phyloP scores from a whole-genome alignment of 2,329 filamentous ascomycete species.

The Xylaria sp. region DNA sequence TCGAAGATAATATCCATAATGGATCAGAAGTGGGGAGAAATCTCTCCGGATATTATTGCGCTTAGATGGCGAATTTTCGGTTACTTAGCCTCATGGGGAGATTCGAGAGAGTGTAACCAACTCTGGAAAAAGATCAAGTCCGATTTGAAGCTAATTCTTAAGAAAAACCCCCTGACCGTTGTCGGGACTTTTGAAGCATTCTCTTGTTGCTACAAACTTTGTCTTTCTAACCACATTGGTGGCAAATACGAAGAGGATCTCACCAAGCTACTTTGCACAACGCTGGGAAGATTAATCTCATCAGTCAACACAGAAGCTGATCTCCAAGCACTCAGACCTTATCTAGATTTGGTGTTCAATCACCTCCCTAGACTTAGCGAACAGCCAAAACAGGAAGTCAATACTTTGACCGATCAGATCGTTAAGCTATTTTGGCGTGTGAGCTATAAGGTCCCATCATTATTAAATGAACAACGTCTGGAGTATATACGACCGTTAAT shows the following conservation, averaged over 20 bases:
- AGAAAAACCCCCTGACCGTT: conserved; percentile 39
- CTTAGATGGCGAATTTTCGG: conserved; percentile 49
- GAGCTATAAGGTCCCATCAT: conserved; percentile 28
- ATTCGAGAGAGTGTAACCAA: conserved; percentile 41
- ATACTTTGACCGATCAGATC: conserved; percentile 40
- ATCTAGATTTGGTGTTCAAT: conserved; percentile 45
- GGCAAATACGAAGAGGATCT: conserved; percentile 45
- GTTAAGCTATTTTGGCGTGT: conserved; percentile 42
- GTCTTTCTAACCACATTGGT: conserved; percentile 45
- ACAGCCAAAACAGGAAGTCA: conserved; percentile 40
- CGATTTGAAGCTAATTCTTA: conserved; percentile 44
- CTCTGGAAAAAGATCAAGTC: conserved; percentile 46
- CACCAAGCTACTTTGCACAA: conserved; percentile 42
- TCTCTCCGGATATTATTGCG: conserved; percentile 42
- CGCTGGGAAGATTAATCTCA: conserved; percentile 42
- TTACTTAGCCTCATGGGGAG: conserved; percentile 46
- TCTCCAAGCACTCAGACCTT: conserved; percentile 34
- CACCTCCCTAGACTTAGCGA: conserved; percentile 44
- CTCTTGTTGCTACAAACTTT: conserved; percentile 46
- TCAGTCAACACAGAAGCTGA: conserved; percentile 35
- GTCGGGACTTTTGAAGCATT: conserved; percentile 48
- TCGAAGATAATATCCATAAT: conserved; percentile 51
- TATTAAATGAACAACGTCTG: conserved; percentile 29
- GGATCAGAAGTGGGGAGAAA: conserved; percentile 37
- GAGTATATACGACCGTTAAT: conserved; percentile 39